Conservation (phyloP, 257 asterid genomes). For the Scutellaria barbata region DNA sequence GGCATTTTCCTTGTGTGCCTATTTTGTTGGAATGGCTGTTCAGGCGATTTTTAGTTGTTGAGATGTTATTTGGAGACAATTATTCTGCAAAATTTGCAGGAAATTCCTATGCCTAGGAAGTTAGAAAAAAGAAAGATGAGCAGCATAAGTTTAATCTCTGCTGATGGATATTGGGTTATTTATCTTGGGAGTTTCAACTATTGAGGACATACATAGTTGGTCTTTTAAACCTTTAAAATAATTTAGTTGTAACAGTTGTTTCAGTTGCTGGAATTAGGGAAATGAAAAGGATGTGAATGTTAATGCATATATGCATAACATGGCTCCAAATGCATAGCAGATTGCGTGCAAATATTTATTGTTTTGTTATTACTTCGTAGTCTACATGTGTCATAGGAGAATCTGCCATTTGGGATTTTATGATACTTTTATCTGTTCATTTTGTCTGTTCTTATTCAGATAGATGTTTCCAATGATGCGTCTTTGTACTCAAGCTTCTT, state of each 20-base stretch:
- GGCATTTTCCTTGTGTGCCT: not conserved
- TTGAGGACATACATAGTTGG: not conserved
- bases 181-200: not conserved
- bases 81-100: not conserved
- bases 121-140: slow-evolving; percentile 29
- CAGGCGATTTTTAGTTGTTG: not conserved
- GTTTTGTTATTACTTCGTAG: too few species aligned
- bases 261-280: not conserved
- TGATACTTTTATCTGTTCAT: slow-evolving; percentile 22
- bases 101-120: slow-evolving; percentile 21
- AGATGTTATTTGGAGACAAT: not conserved
- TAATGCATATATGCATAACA: not conserved
- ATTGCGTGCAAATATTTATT: not conserved
- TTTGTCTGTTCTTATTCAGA: slow-evolving; percentile 37
- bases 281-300: not conserved
- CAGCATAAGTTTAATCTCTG: not conserved
- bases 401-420: slow-evolving; percentile 32
- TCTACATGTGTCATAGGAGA: slow-evolving; percentile 32
- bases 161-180: not conserved
- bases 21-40: not conserved
- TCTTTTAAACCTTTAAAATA: not conserved
- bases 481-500: slow-evolving; percentile 30
- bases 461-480: slow-evolving; percentile 48
- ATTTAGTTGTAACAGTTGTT: not conserved
- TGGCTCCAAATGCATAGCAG: not conserved